These are phyloP conservation scores for Phallus indusiatus DNA, from an alignment of 768 basidiomycete genomes.

Conservation along the genomic window DNA sequence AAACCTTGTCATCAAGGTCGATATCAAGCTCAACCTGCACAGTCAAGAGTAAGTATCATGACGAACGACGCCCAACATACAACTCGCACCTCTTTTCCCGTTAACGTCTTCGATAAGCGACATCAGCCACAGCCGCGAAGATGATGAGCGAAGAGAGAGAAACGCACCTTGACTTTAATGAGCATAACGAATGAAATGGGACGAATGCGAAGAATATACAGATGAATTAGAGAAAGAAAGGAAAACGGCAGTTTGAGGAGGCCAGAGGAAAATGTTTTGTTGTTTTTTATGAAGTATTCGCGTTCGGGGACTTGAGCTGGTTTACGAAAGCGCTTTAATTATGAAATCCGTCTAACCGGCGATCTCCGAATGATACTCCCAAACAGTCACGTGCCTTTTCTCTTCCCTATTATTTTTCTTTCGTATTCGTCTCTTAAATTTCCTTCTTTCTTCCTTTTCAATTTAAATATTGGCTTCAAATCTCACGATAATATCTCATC, in stretches of 20 bases:
- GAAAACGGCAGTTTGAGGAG: background rate
- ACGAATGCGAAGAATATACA: slow-evolving; percentile 1
- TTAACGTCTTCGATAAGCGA: slow-evolving; percentile 59
- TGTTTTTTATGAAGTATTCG: no score
- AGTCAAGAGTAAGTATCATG: no score
- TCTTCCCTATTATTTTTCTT: no score
- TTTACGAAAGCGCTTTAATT: background rate
- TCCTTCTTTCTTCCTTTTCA: no score
- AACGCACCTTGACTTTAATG: slow-evolving; percentile 80
- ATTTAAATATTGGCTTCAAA: no score
- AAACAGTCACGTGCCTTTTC: no score
- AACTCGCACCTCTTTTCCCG: slow-evolving; percentile 81
- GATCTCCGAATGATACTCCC: background rate
- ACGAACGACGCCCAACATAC: no score
- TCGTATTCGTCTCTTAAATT: no score
- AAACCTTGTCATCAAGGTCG: slow-evolving; percentile 77
- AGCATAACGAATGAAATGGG: slow-evolving; percentile 38
- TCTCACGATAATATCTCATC: no score
- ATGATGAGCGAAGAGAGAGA: slow-evolving; percentile 1
- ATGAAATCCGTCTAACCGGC: background rate
- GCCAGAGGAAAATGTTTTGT: no score
- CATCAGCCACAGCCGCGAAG: background rate
- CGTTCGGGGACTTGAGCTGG: no score
- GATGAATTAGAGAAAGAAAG: background rate
- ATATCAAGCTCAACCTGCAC: slow-evolving; percentile 88